Evolutionary conservation across 345 rosid genomes (phyloP).

Genomic region (thale cress (Arabidopsis thaliana)): TAIR10.1 NC_003076.8:5135001-5135500

Average conservation of each 20-base stretch:
- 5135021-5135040: constrained; percentile 89
- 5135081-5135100: constrained; percentile 5
- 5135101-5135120: constrained; percentile 96
- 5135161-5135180: constrained; percentile 91
- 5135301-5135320: neutral
- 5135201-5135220: constrained; percentile 83
- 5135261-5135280: constrained; percentile 58
- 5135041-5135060: constrained; percentile 15
- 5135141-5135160: constrained; percentile 90
- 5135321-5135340: constrained; percentile 45
- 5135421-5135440: constrained; percentile 76
- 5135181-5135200: constrained; percentile 92
- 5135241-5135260: constrained; percentile 78
- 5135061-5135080: constrained; percentile 1
- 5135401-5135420: constrained; percentile 94
- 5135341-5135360: constrained; percentile 80
- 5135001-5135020: constrained; percentile 76
- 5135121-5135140: constrained; percentile 98
- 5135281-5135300: constrained; percentile 22
- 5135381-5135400: constrained; percentile 90
- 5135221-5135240: constrained; percentile 69
- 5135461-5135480: constrained; percentile 98
- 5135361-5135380: constrained; percentile 70
- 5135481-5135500: constrained; percentile 92
- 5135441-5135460: constrained; percentile 74